Evolutionary conservation across 305 asterid species (phyloP).

Genomic region (Rubia peregrina): DNA sequence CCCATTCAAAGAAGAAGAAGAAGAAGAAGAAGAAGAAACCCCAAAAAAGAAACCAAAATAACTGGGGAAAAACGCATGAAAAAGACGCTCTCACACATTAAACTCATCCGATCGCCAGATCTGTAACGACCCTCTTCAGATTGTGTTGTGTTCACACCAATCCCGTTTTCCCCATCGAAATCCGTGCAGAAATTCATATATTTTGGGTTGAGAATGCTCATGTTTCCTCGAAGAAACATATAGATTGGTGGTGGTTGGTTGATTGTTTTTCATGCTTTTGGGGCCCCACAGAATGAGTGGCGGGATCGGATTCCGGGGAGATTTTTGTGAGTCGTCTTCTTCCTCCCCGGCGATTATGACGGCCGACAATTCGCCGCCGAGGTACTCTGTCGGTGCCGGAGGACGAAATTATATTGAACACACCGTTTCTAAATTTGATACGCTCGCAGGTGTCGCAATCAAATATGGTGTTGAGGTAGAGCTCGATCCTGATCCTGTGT

Average conservation of each 20-base stretch:
- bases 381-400: conserved; percentile 17
- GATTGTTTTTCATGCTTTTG: neutral
- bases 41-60: neutral
- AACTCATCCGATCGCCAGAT: conserved; percentile 13
- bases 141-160: neutral
- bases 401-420: conserved; percentile 31
- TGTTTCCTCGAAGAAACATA: neutral
- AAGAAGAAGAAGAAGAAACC: too few relatives aligned
- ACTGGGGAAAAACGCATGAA: neutral
- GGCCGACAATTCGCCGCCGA: conserved; percentile 12
- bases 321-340: conserved; percentile 10
- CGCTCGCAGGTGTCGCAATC: conserved; percentile 52
- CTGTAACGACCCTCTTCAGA: neutral
- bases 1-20: neutral
- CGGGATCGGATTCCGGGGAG: conserved; percentile 18
- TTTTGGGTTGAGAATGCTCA: neutral
- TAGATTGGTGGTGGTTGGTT: neutral
- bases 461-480: conserved; percentile 55
- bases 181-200: neutral
- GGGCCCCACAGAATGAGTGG: conserved; percentile 20
- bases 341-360: conserved; percentile 16
- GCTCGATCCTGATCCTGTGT: neutral
- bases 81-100: conserved; percentile 6
- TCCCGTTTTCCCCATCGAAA: neutral
- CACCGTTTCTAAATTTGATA: conserved; percentile 45